A percentile compares a stretch with the other conserved stretches of the same genome.
Conservation (phyloP, 2,329 filamentous ascomycete species). For the Colletotrichum gigasporum region DNA sequence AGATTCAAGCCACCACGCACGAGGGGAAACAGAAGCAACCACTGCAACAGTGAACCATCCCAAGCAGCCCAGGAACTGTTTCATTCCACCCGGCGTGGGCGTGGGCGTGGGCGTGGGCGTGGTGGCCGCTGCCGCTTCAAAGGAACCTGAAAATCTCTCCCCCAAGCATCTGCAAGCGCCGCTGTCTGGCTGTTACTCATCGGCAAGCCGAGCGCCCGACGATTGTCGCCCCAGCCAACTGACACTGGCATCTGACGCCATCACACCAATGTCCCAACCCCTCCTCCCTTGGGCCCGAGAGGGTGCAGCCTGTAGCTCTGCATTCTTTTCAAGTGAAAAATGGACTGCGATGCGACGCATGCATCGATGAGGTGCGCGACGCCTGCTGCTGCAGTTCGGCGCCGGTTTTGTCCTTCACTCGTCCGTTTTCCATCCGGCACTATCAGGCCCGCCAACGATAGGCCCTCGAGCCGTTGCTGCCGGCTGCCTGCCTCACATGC, state of each 20-base stretch:
- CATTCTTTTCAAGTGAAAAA: not conserved
- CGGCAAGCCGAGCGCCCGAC: slow-evolving; percentile 4
- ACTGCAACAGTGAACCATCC: slow-evolving; percentile 19
- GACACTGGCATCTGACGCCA: slow-evolving; percentile 25
- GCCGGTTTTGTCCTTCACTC: not conserved
- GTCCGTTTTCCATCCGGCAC: not conserved
- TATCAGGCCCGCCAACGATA: not conserved
- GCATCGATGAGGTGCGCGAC: slow-evolving; percentile 19
- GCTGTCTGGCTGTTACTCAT: slow-evolving; percentile 5
- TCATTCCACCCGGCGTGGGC: slow-evolving; percentile 13
- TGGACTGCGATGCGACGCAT: too few relatives aligned
- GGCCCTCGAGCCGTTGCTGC: not conserved
- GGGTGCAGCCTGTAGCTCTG: slow-evolving; percentile 7
- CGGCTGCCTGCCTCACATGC: slow-evolving; percentile 19
- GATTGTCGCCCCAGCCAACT: slow-evolving; percentile 4
- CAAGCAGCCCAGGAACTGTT: slow-evolving; percentile 20
- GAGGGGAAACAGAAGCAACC: slow-evolving; percentile 15
- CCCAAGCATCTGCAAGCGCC: not conserved
- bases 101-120: not conserved
- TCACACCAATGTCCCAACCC: slow-evolving; percentile 24
- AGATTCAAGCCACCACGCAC: slow-evolving; percentile 11
- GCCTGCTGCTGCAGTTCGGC: slow-evolving; percentile 17
- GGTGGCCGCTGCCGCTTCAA: not conserved
- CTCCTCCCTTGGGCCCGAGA: slow-evolving; percentile 16
- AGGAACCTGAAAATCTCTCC: not conserved